Conservation (phyloP, 1,139 yeast genomes). For the Geotrichum bryndzae region DNA sequence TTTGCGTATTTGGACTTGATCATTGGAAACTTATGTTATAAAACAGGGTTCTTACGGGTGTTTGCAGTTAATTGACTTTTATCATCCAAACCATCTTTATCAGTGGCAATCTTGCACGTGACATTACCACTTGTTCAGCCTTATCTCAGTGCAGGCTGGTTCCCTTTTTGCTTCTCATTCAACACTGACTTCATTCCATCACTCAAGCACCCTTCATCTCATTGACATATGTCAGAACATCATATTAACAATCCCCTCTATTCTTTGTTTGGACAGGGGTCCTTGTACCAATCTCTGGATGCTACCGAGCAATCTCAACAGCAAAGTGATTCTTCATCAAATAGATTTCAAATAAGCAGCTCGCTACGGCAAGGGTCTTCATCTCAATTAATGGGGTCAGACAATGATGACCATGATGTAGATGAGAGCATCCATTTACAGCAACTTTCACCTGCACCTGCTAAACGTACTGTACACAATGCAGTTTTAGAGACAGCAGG, state of each 20-base stretch:
- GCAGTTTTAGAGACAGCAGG: not conserved
- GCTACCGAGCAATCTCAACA: not conserved
- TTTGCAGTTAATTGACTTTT: no score
- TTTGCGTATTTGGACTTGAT: no score
- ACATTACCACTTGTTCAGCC: not conserved
- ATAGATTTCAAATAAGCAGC: not conserved
- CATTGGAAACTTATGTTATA: no score
- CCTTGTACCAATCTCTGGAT: constrained; percentile 8
- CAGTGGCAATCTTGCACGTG: not conserved
- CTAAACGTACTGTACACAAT: not conserved
- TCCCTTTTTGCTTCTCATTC: not conserved
- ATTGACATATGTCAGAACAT: not conserved
- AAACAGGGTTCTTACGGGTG: no score
- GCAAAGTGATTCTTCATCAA: not conserved
- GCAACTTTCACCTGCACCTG: not conserved
- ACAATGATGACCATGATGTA: constrained; percentile 4
- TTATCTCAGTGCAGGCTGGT: not conserved
- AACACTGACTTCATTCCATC: not conserved
- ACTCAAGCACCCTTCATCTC: not conserved
- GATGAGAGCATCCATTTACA: not conserved
- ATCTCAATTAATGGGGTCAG: constrained; percentile 3
- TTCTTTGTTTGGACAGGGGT: constrained; percentile 5
- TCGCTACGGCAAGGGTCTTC: not conserved
- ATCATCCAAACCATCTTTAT: not conserved
- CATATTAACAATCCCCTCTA: not conserved